Base-by-base conservation (phyloP, 2,329 filamentous ascomycete genomes). In the Ambrosiella cleistominuta region DNA sequence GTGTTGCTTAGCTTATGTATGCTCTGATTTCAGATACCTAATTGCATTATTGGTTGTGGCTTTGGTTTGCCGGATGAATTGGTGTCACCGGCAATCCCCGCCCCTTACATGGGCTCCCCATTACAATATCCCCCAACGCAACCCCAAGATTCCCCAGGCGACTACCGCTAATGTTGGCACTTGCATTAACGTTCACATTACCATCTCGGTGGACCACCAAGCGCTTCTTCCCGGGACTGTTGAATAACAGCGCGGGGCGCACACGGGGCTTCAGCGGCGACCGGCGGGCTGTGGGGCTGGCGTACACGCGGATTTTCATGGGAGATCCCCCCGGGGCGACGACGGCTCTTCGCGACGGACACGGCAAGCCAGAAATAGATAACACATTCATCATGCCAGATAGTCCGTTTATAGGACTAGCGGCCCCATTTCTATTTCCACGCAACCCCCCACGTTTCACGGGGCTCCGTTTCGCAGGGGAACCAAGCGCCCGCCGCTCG, bases 381-480 rank as follows among this genome's bases (percentile, higher is more conserved):
- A 51, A 11, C 2, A 13, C 47, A 1, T 19, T 19, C 47, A 51
- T 17, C n/a, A 55, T 6, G 9, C 27, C 13, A n/a, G 35, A 27
- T 17, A 38, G 19, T 36, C 57, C 57, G 57, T 58, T 58, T 37
- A 58, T 58, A 58, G 57, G 50, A 42, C 51, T n/a, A 19, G 51
- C n/a, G 9, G 8, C 15, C 3, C 36, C 39, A 19, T 27, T 13
- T n/a, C 47, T n/a, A 44, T 13, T 40, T 53, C 50, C 7, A 45
- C 47, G 8, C 35, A 47, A 1, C 45, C 37, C 5, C 54, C 19
- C n/a, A 50, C 58, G 49, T 53, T 56, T 54, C 36, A 51, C 58
- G 27, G 47, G 11, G 52, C 57, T 42, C 36, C 38, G 47, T 58
- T 15, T 45, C 57, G 39, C 19, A 17, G 15, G 38, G 38, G 12